Base-by-base conservation (phyloP, 306 rosid species). In the Acacia melanoxylon region DNA sequence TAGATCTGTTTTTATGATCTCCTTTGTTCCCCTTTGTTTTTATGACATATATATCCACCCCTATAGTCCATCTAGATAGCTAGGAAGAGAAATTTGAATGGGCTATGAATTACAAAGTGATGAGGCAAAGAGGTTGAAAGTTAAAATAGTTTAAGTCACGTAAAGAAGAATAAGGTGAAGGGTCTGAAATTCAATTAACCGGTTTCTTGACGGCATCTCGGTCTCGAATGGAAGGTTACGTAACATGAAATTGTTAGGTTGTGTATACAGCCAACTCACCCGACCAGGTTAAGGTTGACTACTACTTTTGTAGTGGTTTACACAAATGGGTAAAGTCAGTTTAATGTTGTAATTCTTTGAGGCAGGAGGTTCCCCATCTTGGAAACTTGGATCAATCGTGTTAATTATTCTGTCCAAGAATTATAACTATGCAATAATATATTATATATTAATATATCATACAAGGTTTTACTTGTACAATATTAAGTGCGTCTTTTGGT, bases 301-400 rank as follows among this genome's bases (percentile, higher is more conserved):
- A 77, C 49, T n/a, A n/a, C n/a, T n/a, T 73, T 40, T 74, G 74
- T 58, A 6, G 20, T 22, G 78, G 79, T 69, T 78, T 45, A 44
- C 33, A n/a, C 27, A 59, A 52, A 37, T 68, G 59, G 41, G 68
- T 73, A 46, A 66, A 13, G 83, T 73, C 84, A 58, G 45, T 61
- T 41, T 77, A 51, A 24, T 86, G 89, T 86, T 29, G 41, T 67
- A 25, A 46, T 45, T 68, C 75, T 84, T 77, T 41, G 11, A 44
- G 84, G 86, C 91, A 89, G 3, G 62, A 46, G 40, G 82, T 56
- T 74, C 73, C 84, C 66, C 59, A 22, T 16, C 0, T 35, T 42
- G 27, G 72, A 70, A 79, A 62, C 66, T 63, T 33, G 16, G 35
- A 16, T 42, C 33, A 22, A 49, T n/a, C 12, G 37, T 17, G 27